Evolutionary conservation across 306 rosid species (phyloP).

Genomic region (Vicia villosa): DNA sequence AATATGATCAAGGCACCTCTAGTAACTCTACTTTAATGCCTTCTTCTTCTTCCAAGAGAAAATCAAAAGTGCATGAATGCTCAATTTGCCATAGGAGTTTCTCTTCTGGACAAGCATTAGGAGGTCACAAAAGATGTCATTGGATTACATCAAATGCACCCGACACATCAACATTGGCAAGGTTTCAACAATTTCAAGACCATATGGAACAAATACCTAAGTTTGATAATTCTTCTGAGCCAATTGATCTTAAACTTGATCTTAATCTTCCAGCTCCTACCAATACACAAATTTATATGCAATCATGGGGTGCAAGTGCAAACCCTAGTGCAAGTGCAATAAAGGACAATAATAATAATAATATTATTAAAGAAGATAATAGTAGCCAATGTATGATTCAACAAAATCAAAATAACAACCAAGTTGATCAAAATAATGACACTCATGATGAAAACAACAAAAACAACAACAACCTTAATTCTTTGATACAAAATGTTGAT

Average conservation of each 20-base stretch:
- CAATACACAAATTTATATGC: constrained; percentile 55
- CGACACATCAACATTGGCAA: constrained; percentile 55
- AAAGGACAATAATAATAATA: constrained; percentile 28
- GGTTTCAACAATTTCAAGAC: constrained; percentile 72
- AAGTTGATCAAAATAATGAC: constrained; percentile 34
- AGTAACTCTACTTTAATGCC: constrained; percentile 38
- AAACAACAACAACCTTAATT: constrained; percentile 35
- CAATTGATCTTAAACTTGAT: constrained; percentile 74
- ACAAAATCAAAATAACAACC: background rate
- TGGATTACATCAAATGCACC: constrained; percentile 88
- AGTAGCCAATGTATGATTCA: constrained; percentile 39
- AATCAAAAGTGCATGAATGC: constrained; percentile 83
- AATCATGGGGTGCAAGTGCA: constrained; percentile 52
- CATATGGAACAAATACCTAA: constrained; percentile 54
- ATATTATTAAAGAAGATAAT: constrained; percentile 35
- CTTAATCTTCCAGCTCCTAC: constrained; percentile 79
- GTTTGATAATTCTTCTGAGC: constrained; percentile 49
- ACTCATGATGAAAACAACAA: constrained; percentile 33
- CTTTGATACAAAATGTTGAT: constrained; percentile 49
- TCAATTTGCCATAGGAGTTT: constrained; percentile 90
- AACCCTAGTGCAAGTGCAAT: constrained; percentile 1
- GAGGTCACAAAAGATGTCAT: constrained; percentile 94
- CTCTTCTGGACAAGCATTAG: constrained; percentile 90
- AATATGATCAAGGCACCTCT: constrained; percentile 46
- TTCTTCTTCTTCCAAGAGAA: constrained; percentile 62